Evolutionary conservation across 768 basidiomycete genomes (phyloP).

Genomic region (Lactarius vividus): DNA sequence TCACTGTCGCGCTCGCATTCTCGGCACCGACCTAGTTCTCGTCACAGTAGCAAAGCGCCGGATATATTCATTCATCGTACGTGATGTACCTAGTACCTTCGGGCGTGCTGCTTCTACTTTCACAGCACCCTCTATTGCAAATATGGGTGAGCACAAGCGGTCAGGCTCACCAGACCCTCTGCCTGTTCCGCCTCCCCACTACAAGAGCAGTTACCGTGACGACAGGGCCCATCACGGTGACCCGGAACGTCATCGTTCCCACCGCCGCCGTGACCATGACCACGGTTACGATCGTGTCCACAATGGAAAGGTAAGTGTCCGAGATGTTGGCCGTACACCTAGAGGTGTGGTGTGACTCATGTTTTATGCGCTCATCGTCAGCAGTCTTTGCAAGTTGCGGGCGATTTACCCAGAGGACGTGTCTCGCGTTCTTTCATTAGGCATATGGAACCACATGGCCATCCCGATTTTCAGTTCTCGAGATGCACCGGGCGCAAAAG

Average conservation of each 20-base stretch:
- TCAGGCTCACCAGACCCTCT: conserved; percentile 21
- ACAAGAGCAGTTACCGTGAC: conserved; percentile 12
- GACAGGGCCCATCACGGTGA: conserved; percentile 2
- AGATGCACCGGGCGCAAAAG: conserved; percentile 46
- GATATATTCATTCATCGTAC: conserved; percentile 22
- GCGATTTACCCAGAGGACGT: background rate
- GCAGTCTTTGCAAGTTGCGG: background rate
- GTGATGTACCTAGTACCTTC: background rate
- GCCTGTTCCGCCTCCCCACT: conserved; percentile 18
- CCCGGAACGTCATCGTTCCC: conserved; percentile 18
- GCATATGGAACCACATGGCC: conserved; percentile 6
- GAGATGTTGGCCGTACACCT: background rate
- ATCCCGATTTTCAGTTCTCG: conserved; percentile 38
- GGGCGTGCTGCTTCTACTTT: background rate
- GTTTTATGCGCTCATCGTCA: background rate
- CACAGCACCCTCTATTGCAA: conserved; percentile 18
- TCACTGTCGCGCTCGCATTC: conserved; percentile 13
- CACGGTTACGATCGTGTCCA: conserved; percentile 1
- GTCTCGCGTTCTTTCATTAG: background rate
- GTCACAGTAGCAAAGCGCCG: conserved; percentile 19
- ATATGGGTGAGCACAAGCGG: conserved; percentile 7
- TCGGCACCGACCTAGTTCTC: conserved; percentile 15
- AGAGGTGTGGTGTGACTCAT: conserved; percentile 4
- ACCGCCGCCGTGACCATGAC: conserved; percentile 14
- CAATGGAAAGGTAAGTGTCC: conserved; percentile 14